Percentiles rank a stretch among this genome's conserved stretches.
Evolutionary conservation across 1,139 yeast genomes (phyloP).

Genomic region (Zygotorulaspora mrakii): DNA sequence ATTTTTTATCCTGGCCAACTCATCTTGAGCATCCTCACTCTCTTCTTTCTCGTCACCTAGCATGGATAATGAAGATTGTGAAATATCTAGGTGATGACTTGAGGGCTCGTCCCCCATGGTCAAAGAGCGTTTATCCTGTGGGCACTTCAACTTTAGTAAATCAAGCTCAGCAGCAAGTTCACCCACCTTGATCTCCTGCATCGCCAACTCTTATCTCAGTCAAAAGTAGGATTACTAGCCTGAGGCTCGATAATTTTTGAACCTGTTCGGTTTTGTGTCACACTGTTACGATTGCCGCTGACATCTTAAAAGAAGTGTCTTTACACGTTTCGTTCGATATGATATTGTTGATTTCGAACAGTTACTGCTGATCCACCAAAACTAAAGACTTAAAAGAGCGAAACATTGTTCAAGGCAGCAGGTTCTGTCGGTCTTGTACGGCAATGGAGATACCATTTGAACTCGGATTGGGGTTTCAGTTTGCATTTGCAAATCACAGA

Average conservation of each 20-base stretch:
- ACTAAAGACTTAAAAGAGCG: no score
- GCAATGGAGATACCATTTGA: no score
- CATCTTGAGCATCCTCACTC: slow-evolving; percentile 6
- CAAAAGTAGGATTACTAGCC: background rate
- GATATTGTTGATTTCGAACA: background rate
- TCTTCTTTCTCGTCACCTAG: background rate
- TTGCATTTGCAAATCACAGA: slow-evolving; percentile 3
- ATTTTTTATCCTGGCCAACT: slow-evolving; percentile 16
- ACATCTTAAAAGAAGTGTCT: no score
- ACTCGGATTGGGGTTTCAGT: background rate
- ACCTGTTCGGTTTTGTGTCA: background rate
- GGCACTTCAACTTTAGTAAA: background rate
- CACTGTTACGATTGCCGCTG: background rate
- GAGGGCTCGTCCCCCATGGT: background rate
- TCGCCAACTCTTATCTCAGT: background rate
- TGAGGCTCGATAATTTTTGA: background rate
- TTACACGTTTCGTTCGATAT: background rate
- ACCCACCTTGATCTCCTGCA: background rate
- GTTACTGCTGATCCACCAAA: no score
- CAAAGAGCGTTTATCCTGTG: background rate
- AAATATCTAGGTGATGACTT: background rate
- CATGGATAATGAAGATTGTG: background rate
- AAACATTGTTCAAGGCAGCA: no score
- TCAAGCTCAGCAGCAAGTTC: background rate
- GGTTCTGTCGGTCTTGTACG: no score